A percentile compares a stretch with the other conserved stretches of the same genome.
Evolutionary conservation across 495 filamentous ascomycete genomes (phyloP).

Genomic region (Pseudoneurospora amorphoporcata): DNA sequence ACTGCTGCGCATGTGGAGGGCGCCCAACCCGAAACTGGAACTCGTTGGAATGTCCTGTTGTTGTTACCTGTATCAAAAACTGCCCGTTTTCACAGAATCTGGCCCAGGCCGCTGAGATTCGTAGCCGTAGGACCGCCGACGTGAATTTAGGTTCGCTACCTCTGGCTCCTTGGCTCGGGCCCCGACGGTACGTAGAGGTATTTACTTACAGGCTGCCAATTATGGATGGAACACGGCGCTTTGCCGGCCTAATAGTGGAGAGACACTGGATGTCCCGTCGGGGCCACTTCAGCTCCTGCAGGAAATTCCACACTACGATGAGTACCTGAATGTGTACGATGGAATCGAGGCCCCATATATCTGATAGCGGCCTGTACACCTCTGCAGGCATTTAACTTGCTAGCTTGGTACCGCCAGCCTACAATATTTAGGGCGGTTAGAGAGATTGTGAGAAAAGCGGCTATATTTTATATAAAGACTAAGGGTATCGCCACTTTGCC

Average conservation of each 20-base stretch:
- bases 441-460: too few relatives aligned
- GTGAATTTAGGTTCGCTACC: background rate
- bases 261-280: constrained; percentile 11
- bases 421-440: too few relatives aligned
- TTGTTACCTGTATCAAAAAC: background rate
- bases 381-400: too few relatives aligned
- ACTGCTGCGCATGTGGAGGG: background rate
- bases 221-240: constrained; percentile 32
- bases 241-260: constrained; percentile 49
- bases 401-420: too few relatives aligned
- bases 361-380: background rate
- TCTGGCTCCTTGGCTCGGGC: background rate
- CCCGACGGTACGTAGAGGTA: background rate
- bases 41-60: background rate
- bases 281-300: background rate
- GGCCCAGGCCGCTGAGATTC: background rate
- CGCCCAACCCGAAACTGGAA: background rate
- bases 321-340: background rate
- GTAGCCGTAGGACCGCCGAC: background rate
- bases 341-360: background rate
- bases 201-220: background rate
- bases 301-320: background rate
- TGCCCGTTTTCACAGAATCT: background rate
- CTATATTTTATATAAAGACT: too few relatives aligned
- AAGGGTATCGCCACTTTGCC: too few relatives aligned